phyloP scores from a whole-genome alignment of 306 rosid genomes.

The Casuarina cunninghamiana region DNA sequence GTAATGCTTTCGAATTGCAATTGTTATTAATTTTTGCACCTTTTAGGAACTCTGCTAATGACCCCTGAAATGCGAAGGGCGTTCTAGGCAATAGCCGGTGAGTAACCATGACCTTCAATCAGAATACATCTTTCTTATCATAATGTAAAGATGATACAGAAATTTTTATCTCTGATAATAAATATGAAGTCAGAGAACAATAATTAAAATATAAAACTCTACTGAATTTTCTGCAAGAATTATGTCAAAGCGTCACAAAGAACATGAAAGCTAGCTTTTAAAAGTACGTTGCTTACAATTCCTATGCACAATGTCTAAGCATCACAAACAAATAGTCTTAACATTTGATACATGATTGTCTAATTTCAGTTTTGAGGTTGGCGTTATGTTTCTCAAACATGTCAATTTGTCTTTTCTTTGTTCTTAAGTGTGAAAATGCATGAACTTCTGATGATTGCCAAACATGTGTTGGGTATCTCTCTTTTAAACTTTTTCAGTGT shows the following conservation, averaged over 20 bases:
- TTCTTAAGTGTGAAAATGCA: conserved; percentile 7
- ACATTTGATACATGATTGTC: not conserved
- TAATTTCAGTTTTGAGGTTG: not conserved
- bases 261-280: too few species aligned
- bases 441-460: not conserved
- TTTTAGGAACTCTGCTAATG: conserved; percentile 79
- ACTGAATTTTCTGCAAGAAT: too few species aligned
- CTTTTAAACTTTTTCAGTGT: not conserved
- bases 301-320: not conserved
- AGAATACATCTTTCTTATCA: conserved; percentile 5
- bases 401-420: not conserved
- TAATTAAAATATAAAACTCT: too few species aligned
- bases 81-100: conserved; percentile 89
- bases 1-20: conserved; percentile 20
- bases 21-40: conserved; percentile 20
- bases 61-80: conserved; percentile 80
- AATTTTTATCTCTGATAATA: conserved; percentile 11
- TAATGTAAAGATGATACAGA: not conserved
- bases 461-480: not conserved
- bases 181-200: conserved; percentile 1
- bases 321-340: not conserved
- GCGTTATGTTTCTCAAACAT: not conserved
- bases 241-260: too few species aligned
- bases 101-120: conserved; percentile 33
- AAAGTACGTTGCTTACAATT: too few species aligned